A percentile compares a stretch with the other conserved stretches of the same genome.
Evolutionary conservation across 2,329 filamentous ascomycete genomes (phyloP).

Genomic region (Colletotrichum sp.): DNA sequence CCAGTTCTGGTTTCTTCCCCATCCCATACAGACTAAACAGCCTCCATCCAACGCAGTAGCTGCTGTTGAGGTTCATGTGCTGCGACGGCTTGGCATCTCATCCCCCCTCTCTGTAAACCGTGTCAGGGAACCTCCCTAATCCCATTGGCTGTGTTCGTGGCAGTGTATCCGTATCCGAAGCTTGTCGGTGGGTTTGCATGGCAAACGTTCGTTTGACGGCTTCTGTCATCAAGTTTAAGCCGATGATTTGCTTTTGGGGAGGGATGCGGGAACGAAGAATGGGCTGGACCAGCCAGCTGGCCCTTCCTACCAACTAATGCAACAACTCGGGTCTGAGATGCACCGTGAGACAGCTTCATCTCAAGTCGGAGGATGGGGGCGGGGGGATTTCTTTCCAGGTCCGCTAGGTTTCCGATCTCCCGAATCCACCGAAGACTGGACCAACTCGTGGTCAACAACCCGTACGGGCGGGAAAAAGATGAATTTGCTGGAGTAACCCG

Average conservation of each 20-base stretch:
- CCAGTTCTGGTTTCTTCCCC: neutral
- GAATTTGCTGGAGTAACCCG: neutral
- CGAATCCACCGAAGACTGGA: constrained; percentile 19
- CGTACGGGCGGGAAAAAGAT: neutral
- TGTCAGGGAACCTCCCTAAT: neutral
- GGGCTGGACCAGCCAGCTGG: neutral
- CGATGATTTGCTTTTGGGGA: neutral
- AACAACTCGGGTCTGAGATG: constrained; percentile 19
- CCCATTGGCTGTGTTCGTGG: neutral
- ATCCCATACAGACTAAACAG: neutral
- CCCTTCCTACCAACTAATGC: neutral
- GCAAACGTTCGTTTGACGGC: constrained; percentile 9
- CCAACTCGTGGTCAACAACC: neutral
- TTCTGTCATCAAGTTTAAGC: constrained; percentile 17
- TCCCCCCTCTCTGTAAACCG: neutral
- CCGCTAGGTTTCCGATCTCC: constrained; percentile 17
- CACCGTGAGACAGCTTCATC: constrained; percentile 22
- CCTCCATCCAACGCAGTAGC: neutral
- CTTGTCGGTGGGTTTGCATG: neutral
- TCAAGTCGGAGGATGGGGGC: constrained; percentile 11
- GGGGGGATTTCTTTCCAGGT: neutral
- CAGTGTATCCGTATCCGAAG: neutral
- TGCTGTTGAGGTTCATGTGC: neutral
- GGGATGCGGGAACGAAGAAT: neutral
- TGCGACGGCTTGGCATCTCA: constrained; percentile 12